phyloP scores from a whole-genome alignment of 495 filamentous ascomycete genomes.

The Bryoglossum gracile region DNA sequence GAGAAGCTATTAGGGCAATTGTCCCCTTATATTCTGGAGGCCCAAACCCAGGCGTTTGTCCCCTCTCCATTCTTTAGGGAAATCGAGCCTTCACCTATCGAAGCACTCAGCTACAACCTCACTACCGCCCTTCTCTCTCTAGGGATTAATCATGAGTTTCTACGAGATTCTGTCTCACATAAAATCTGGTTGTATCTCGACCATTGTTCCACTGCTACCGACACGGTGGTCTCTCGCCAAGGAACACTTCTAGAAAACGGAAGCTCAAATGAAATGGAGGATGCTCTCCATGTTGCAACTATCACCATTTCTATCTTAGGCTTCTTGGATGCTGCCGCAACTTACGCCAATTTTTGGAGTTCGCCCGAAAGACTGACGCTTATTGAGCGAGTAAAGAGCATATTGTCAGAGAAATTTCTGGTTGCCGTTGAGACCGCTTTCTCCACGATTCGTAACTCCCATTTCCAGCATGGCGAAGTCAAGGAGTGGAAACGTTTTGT shows the following conservation, averaged over 20 bases:
- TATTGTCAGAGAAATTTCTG: constrained; percentile 77
- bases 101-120: constrained; percentile 71
- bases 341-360: constrained; percentile 72
- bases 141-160: constrained; percentile 56
- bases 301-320: constrained; percentile 77
- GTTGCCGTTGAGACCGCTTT: constrained; percentile 79
- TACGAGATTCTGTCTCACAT: constrained; percentile 54
- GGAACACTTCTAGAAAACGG: constrained; percentile 32
- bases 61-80: constrained; percentile 74
- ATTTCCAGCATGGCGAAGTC: constrained; percentile 41
- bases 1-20: constrained; percentile 66
- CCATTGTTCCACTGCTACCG: constrained; percentile 49
- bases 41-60: constrained; percentile 67
- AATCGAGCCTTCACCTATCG: constrained; percentile 85
- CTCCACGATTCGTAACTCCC: constrained; percentile 66
- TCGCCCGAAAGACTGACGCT: constrained; percentile 60
- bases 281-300: constrained; percentile 59
- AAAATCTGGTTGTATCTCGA: constrained; percentile 61
- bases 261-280: constrained; percentile 41
- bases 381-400: constrained; percentile 56
- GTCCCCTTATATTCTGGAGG: constrained; percentile 74
- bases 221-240: constrained; percentile 26
- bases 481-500: constrained; percentile 77
- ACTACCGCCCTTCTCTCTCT: constrained; percentile 71
- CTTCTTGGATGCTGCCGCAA: constrained; percentile 74